Evolutionary conservation across 805 yeast genomes (phyloP).

Genomic region (Cyberlindnera veronae): DNA sequence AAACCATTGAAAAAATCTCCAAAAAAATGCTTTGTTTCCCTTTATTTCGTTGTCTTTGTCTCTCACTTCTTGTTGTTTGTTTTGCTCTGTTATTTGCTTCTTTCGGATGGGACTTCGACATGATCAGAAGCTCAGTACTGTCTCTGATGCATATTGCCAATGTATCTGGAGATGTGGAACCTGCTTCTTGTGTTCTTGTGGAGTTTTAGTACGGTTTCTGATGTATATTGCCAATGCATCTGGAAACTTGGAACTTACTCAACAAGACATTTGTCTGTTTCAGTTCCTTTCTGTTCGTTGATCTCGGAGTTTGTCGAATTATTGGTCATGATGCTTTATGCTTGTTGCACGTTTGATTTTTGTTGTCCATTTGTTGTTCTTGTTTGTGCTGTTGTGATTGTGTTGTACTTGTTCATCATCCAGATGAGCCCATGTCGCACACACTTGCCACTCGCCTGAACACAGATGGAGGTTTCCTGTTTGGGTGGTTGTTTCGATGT

Average conservation of each 20-base stretch:
- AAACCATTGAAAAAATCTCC: conserved; percentile 2
- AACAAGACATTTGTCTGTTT: not conserved
- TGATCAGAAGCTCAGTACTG: conserved; percentile 7
- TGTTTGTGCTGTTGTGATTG: too few species aligned
- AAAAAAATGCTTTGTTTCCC: conserved; percentile 4
- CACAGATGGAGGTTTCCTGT: not conserved
- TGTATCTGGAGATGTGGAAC: conserved; percentile 12
- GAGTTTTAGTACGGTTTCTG: conserved; percentile 2
- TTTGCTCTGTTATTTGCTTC: not conserved
- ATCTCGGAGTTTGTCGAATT: conserved; percentile 2
- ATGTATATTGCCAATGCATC: conserved; percentile 11
- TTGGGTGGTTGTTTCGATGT: conserved; percentile 7
- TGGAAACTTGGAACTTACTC: conserved; percentile 2
- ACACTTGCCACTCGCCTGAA: not conserved
- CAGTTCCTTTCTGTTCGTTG: not conserved
- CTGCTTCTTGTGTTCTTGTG: conserved; percentile 1
- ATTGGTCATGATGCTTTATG: conserved; percentile 2
- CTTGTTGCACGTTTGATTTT: conserved; percentile 1
- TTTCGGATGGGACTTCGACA: not conserved
- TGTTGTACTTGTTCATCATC: not conserved
- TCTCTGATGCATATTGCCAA: conserved; percentile 17
- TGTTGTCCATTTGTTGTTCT: not conserved
- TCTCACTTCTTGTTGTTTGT: not conserved
- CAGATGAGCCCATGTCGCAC: not conserved
- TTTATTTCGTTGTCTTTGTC: not conserved